phyloP scores from a whole-genome alignment of 2,329 filamentous ascomycete genomes.

The Diplodia seriata region DNA sequence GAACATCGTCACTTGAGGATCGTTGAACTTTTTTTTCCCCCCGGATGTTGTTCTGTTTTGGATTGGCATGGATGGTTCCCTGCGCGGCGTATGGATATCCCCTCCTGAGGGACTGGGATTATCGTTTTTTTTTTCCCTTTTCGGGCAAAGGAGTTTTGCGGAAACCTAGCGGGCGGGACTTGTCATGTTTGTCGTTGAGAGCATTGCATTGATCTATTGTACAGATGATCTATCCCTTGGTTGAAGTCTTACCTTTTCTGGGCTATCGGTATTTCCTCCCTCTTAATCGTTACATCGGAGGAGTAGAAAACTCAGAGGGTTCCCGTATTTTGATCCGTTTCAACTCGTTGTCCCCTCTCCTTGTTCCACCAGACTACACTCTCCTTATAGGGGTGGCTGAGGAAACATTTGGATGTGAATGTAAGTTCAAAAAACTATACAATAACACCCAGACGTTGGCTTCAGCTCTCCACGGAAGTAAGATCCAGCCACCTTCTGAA shows the following conservation, averaged over 20 bases:
- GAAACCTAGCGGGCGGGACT: slow-evolving; percentile 10
- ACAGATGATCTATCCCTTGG: slow-evolving; percentile 38
- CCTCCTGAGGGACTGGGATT: slow-evolving; percentile 10
- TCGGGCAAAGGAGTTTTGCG: slow-evolving; percentile 19
- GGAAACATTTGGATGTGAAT: neutral
- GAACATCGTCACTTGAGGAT: slow-evolving; percentile 4
- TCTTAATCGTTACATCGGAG: neutral
- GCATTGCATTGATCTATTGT: slow-evolving; percentile 37
- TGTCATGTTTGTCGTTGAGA: slow-evolving; percentile 7
- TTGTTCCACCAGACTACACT: neutral
- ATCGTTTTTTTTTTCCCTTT: neutral
- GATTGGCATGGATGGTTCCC: slow-evolving; percentile 14
- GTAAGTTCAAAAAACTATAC: neutral
- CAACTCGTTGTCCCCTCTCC: neutral
- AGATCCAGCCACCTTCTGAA: neutral
- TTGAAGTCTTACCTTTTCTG: slow-evolving; percentile 34
- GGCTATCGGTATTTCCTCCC: neutral
- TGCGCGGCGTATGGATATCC: slow-evolving; percentile 28
- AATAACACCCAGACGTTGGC: neutral
- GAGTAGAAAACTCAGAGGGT: neutral
- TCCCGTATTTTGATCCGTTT: neutral
- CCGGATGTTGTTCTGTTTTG: slow-evolving; percentile 29
- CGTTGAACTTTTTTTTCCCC: slow-evolving; percentile 35
- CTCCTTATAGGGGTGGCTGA: neutral
- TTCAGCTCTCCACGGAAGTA: neutral